Evolutionary conservation across 2,329 filamentous ascomycete species (phyloP).

Genomic region (Penicillium capsulatum): DNA sequence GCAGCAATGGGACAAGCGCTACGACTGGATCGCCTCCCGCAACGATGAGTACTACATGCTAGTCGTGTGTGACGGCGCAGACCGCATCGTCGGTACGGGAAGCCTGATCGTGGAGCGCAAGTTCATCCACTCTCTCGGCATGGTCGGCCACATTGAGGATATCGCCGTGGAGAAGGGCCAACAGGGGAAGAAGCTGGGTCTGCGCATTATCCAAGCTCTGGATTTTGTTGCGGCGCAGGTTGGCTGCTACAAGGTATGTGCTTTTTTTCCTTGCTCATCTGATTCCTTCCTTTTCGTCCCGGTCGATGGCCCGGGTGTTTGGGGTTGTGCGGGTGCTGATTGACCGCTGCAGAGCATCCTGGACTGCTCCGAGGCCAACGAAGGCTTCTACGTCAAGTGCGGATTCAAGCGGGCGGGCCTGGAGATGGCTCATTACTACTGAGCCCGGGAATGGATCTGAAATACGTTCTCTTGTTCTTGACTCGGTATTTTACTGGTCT

Average conservation of each 20-base stretch:
- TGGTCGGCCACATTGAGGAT: conserved; percentile 93
- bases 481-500: conserved; percentile 5
- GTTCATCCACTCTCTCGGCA: conserved; percentile 47
- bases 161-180: conserved; percentile 93
- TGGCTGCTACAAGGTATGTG: conserved; percentile 78
- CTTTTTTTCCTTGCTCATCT: conserved; percentile 5
- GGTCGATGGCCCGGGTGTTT: neutral
- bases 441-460: conserved; percentile 7
- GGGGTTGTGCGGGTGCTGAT: conserved; percentile 1
- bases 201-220: conserved; percentile 88
- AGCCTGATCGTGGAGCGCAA: conserved; percentile 90
- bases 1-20: conserved; percentile 71
- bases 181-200: conserved; percentile 93
- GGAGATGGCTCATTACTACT: conserved; percentile 95
- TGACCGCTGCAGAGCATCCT: conserved; percentile 66
- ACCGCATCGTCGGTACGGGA: conserved; percentile 80
- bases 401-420: conserved; percentile 87
- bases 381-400: conserved; percentile 98
- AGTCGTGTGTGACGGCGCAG: conserved; percentile 70
- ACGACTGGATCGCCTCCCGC: conserved; percentile 71
- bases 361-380: conserved; percentile 92
- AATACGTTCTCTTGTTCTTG: neutral
- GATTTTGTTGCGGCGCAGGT: conserved; percentile 82
- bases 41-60: conserved; percentile 80
- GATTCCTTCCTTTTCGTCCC: neutral